A percentile compares a stretch with the other conserved stretches of the same genome.
Evolutionary conservation across 768 basidiomycete species (phyloP).

Genomic region (Tylopilus sp.): DNA sequence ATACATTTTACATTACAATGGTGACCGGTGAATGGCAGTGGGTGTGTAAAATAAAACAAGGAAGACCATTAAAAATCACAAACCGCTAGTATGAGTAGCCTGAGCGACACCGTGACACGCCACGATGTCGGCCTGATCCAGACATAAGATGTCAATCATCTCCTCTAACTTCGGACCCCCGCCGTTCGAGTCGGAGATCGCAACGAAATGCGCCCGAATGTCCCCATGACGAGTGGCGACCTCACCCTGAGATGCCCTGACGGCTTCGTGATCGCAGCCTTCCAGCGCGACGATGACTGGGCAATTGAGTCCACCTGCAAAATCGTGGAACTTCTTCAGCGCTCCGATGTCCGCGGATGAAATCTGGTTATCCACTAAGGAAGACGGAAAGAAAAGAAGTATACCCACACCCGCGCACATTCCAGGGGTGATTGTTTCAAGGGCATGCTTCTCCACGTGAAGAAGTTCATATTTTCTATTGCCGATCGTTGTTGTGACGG

Average conservation of each 20-base stretch:
- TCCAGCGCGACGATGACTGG: conserved; percentile 2
- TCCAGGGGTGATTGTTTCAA: too few relatives aligned
- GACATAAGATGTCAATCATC: too few relatives aligned
- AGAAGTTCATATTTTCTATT: not conserved
- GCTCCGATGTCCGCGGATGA: not conserved
- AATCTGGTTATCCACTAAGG: not conserved
- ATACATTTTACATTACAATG: too few relatives aligned
- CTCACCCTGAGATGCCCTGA: not conserved
- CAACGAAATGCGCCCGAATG: not conserved
- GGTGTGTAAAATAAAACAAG: too few relatives aligned
- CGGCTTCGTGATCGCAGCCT: not conserved
- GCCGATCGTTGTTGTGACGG: too few relatives aligned
- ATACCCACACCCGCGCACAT: not conserved
- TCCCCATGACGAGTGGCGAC: not conserved
- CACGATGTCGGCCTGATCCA: too few relatives aligned
- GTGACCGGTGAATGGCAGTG: too few relatives aligned
- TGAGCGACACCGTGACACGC: too few relatives aligned
- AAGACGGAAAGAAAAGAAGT: not conserved
- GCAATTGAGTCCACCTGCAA: not conserved
- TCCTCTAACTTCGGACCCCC: not conserved
- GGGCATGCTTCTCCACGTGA: not conserved
- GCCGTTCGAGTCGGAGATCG: not conserved
- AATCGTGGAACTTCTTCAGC: not conserved
- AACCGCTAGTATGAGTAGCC: too few relatives aligned
- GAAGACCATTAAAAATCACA: too few relatives aligned